Base-by-base conservation (phyloP, 202 grass and related monocot genomes). In the Eragrostis tef region DNA sequence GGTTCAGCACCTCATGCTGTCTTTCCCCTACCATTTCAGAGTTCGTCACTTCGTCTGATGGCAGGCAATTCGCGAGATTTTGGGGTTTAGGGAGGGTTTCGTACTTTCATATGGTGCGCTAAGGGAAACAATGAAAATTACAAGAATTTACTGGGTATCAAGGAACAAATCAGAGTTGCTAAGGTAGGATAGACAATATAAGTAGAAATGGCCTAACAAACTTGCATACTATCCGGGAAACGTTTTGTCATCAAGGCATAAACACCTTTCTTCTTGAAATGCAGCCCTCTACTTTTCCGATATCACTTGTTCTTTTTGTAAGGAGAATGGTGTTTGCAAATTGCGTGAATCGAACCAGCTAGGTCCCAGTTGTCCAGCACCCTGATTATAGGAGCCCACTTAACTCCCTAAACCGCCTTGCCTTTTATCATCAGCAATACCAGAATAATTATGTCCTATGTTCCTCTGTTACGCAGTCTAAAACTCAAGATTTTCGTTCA, bases 61-160 rank as follows among this genome's bases (percentile, higher is more conserved):
- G 64, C 15, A 7, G 29, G 64, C 7, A 50, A 25, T 26, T 48
- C 14, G 10, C 17, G 58, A 72, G 34, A 57, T 67, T 67, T 74
- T 67, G 56, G 39, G 78, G 66, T 81, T 85, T 81, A 11, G 6
- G 20, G 54, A 27, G 29, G 59, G 8, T 71, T 88, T 79, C 70
- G 22, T 85, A 13, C 56, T 71, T 88, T 79, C 68, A 34, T 85
- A 13, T 65, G 36, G 39, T 19, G 36, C 1, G 39, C 66, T 11
- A 64, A 71, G 34, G 52, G 56, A 15, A 56, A 70, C 19, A 34
- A 45, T 16, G 44, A 2, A 25, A 24, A 70, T 60, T 17, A 66
- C 39, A 41, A 75, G 59, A 4, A 31, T 19, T 44, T 65, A 43
- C 47, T 6, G 21, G 41, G 10, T 20, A 74, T 7, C 47, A 53